Evolutionary conservation across 306 rosid species (phyloP).

Genomic region (Vachellia collinsii): DNA sequence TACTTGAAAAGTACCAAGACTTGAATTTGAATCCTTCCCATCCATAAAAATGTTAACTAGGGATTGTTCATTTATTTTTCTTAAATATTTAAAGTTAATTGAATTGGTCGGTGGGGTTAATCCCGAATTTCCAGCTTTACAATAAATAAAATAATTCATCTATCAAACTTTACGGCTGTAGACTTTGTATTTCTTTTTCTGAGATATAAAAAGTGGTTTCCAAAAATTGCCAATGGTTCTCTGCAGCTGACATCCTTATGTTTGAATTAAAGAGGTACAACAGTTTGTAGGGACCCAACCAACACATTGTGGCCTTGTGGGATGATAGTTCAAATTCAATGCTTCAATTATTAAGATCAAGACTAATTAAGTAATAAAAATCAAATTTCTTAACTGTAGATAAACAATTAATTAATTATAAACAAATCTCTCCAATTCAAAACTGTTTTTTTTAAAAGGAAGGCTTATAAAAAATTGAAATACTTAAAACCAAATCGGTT

Average conservation of each 20-base stretch:
- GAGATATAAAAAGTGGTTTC: not conserved
- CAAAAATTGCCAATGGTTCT: not conserved
- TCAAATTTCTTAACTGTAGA: too few relatives aligned
- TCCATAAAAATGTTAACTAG: too few relatives aligned
- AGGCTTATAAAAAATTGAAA: too few relatives aligned
- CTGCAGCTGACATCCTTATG: not conserved
- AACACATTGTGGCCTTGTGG: too few relatives aligned
- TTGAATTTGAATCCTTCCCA: too few relatives aligned
- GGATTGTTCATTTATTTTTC: too few relatives aligned
- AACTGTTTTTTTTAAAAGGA: too few relatives aligned
- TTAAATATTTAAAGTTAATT: too few relatives aligned
- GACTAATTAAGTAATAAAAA: not conserved
- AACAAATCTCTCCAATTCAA: not conserved
- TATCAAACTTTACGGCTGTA: not conserved
- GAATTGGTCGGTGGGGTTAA: too few relatives aligned
- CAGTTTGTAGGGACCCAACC: not conserved
- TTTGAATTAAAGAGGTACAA: not conserved
- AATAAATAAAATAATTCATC: not conserved
- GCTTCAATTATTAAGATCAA: not conserved
- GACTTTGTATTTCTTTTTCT: not conserved
- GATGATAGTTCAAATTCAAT: not conserved
- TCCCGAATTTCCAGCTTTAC: not conserved
- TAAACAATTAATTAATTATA: too few relatives aligned
- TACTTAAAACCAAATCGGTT: too few relatives aligned
- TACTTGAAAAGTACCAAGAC: too few relatives aligned